Evolutionary conservation across 805 yeast species (phyloP).

Genomic region (Ogataea trehalophila): DNA sequence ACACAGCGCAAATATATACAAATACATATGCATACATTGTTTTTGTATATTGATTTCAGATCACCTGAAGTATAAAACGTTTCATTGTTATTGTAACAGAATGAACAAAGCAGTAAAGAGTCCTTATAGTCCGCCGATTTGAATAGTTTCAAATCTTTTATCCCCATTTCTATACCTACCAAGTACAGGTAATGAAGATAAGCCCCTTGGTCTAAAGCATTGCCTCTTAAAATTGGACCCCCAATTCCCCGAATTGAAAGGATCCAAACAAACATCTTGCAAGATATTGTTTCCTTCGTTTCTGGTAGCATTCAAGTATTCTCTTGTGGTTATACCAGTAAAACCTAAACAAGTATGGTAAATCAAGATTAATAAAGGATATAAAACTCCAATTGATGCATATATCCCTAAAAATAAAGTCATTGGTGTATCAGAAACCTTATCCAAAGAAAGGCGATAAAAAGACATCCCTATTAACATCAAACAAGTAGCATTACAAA

Average conservation of each 20-base stretch:
- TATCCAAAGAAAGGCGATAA: constrained; percentile 20
- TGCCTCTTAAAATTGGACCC: constrained; percentile 29
- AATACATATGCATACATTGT: too few species aligned
- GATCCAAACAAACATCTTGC: constrained; percentile 31
- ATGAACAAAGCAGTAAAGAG: too few species aligned
- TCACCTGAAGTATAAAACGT: too few species aligned
- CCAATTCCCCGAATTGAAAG: constrained; percentile 32
- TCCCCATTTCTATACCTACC: constrained; percentile 33
- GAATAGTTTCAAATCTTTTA: constrained; percentile 29
- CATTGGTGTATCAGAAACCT: constrained; percentile 30
- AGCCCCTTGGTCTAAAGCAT: constrained; percentile 37
- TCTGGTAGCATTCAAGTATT: constrained; percentile 48
- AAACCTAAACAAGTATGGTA: constrained; percentile 53
- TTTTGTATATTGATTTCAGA: too few species aligned
- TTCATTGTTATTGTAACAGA: too few species aligned
- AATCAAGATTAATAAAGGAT: constrained; percentile 49
- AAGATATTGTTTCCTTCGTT: constrained; percentile 19
- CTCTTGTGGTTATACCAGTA: constrained; percentile 67
- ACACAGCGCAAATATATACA: too few species aligned
- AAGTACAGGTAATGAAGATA: constrained; percentile 28
- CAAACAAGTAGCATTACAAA: constrained; percentile 28
- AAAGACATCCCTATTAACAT: constrained; percentile 29
- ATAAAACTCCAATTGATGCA: constrained; percentile 40
- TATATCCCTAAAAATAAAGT: constrained; percentile 51
- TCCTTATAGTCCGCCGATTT: constrained; percentile 5